Evolutionary conservation across 768 basidiomycete species (phyloP), one percentile per base, ranked within the genome.

Genomic region (Xerocomus brunneocitrinus): DNA sequence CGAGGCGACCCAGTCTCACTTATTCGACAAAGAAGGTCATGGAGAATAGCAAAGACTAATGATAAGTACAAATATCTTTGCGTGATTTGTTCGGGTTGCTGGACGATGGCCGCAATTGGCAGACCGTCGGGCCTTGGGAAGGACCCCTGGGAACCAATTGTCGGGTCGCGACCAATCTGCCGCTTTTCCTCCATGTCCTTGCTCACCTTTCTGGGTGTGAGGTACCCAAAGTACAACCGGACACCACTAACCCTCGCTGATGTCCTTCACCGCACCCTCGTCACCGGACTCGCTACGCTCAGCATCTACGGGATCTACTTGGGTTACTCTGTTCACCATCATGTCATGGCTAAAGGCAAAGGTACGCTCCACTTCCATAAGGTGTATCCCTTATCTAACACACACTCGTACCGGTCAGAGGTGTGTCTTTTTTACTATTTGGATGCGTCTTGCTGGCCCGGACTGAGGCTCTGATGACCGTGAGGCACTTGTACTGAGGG

Each of bases 301-400:
- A 67, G 57, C 14, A 32, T 67, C 9, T 70, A 70, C 25, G 68
- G 68, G 38, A 10, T 70, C 19, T 70, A 69, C 54, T 44, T 70
- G 32, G 68, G 70, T 13, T 68, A 67, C 52, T 64, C 64, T 16
- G 65, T 70, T 9, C 68, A 70, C 25, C 57, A 47, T 9, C 68
- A 70, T 27, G 62, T 69, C 43, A 63, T 70, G 56, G 27, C 55
- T 46, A 70, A 66, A 53, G 68, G 68, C 24, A 62, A 53, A 66
- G 68, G 68, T 70, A 31, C 25, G 70, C 53, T 42, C 24, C 19
- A 9, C 10, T 13, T 38, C 12, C 43, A 5, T 38, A 31, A 8
- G 1, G 5, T 36, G 14, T 34, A 13, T 13, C 47, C 8, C 9
- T n/a, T 27, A 40, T 25, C 6, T 47, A 3, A 19, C 16, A 19